These are phyloP conservation scores for Endocalyx cinctus DNA, from an alignment of 2,329 filamentous ascomycete species.

Conservation along the genomic window DNA sequence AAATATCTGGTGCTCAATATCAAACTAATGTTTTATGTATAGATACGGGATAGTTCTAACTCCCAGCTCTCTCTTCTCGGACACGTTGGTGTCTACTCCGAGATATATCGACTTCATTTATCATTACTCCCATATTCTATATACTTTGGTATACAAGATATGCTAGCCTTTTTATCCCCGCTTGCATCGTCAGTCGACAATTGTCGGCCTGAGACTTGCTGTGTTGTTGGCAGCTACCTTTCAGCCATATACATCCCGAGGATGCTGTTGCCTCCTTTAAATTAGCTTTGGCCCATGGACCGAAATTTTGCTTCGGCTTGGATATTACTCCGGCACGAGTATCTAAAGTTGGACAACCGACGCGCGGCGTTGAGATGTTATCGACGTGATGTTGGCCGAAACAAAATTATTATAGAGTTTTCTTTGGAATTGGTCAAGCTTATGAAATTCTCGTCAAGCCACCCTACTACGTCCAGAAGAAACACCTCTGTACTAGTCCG, in stretches of 20 bases:
- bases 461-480: constrained; percentile 1
- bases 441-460: constrained; percentile 1
- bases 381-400: not conserved
- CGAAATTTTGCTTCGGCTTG: constrained; percentile 2
- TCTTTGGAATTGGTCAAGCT: constrained; percentile 1
- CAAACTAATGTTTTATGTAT: no score
- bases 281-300: constrained; percentile 1
- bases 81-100: constrained; percentile 1
- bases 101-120: constrained; percentile 3
- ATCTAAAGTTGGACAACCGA: constrained; percentile 2
- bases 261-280: constrained; percentile 1
- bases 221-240: constrained; percentile 3
- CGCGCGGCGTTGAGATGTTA: constrained; percentile 3
- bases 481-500: not conserved
- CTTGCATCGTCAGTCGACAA: constrained; percentile 3
- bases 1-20: no score
- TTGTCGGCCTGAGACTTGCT: constrained; percentile 4
- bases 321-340: constrained; percentile 5
- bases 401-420: constrained; percentile 3
- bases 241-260: constrained; percentile 1
- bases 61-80: not conserved
- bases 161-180: constrained; percentile 2
- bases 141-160: not conserved
- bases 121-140: constrained; percentile 2
- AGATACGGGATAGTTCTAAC: constrained; percentile 3